Conservation (phyloP, 23 red algal genomes). For the Gracilariopsis chorda region DNA sequence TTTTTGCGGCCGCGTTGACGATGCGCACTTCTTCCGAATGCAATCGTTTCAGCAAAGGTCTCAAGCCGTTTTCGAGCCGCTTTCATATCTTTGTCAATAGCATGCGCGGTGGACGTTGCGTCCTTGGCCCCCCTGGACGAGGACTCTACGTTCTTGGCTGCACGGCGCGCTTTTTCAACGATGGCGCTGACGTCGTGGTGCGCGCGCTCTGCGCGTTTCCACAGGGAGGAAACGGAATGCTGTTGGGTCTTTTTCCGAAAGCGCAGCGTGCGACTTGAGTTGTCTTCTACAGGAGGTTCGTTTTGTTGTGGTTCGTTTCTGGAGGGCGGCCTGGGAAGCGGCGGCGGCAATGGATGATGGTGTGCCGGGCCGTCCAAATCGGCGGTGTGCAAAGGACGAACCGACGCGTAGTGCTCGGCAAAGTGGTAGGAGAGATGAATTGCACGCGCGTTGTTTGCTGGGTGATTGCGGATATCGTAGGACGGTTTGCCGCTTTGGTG, state of each 20-base stretch:
- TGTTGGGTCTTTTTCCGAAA: constrained; percentile 4
- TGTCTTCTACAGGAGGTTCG: background rate
- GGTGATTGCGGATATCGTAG: constrained; percentile 81
- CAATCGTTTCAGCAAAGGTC: background rate
- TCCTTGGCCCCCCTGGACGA: background rate
- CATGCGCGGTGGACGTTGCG: background rate
- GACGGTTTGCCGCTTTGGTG: constrained; percentile 75
- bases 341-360: constrained; percentile 20
- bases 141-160: constrained; percentile 1
- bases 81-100: constrained; percentile 36
- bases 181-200: constrained; percentile 3
- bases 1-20: background rate
- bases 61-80: background rate
- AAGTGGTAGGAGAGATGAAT: constrained; percentile 81
- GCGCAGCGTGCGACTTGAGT: background rate
- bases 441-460: constrained; percentile 23
- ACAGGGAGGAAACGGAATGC: constrained; percentile 7
- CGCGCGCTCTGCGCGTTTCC: background rate
- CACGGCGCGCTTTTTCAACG: constrained; percentile 46
- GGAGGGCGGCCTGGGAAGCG: background rate
- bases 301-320: background rate
- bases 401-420: constrained; percentile 74
- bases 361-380: constrained; percentile 3
- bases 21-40: background rate
- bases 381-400: constrained; percentile 44